Evolutionary conservation across 495 filamentous ascomycete species (phyloP).

Genomic region (Aspergillus cristatus): DNA sequence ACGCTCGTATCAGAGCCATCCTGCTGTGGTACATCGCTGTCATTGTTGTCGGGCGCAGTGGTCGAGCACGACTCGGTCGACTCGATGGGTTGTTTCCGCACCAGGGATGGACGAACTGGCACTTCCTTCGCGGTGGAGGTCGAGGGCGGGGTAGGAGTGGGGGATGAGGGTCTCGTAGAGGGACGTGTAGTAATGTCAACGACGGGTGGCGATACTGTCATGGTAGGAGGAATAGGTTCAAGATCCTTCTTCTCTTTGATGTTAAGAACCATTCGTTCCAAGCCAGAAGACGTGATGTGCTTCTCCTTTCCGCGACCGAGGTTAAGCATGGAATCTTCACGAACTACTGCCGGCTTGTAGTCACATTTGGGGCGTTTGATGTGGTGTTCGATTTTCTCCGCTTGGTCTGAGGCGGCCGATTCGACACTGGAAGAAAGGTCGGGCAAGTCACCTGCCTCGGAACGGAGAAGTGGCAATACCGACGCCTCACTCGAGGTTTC

Average conservation of each 20-base stretch:
- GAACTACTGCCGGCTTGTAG: constrained; percentile 36
- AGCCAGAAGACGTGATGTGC: constrained; percentile 78
- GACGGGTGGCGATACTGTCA: constrained; percentile 42
- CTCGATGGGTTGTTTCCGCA: constrained; percentile 19
- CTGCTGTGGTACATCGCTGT: constrained; percentile 30
- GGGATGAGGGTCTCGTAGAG: no score
- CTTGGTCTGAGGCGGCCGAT: constrained; percentile 65
- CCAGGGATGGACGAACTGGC: constrained; percentile 7
- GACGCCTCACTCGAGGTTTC: constrained; percentile 40
- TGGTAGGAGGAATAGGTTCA: constrained; percentile 39
- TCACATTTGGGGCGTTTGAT: constrained; percentile 43
- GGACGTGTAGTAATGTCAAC: constrained; percentile 42
- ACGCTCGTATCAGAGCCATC: constrained; percentile 46
- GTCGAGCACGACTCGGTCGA: constrained; percentile 49
- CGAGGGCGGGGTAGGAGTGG: constrained; percentile 33
- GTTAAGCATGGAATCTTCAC: constrained; percentile 37
- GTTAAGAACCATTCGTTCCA: constrained; percentile 85
- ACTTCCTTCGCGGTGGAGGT: constrained; percentile 19
- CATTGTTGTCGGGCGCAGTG: constrained; percentile 40
- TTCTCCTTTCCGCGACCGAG: constrained; percentile 68
- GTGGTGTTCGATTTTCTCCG: constrained; percentile 59
- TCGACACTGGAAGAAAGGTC: constrained; percentile 88
- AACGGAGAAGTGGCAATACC: constrained; percentile 33
- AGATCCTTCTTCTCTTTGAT: constrained; percentile 72
- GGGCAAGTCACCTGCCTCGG: constrained; percentile 54